These are phyloP conservation scores for Kokia cookei DNA, from an alignment of 441 rosid species.

Conservation along the genomic window DNA sequence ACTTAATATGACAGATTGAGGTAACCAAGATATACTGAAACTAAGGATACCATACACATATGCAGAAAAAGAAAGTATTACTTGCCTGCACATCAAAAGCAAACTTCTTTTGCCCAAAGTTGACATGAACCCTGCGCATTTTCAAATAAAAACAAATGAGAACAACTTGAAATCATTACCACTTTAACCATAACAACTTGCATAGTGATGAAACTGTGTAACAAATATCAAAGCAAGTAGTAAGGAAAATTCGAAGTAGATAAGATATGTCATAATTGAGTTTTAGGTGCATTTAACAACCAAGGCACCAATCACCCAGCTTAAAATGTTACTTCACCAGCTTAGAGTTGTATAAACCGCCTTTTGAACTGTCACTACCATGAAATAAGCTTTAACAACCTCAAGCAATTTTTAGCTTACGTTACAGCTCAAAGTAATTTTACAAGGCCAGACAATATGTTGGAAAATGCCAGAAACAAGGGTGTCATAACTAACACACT, in stretches of 20 bases:
- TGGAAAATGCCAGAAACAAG: not conserved
- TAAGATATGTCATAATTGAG: not conserved
- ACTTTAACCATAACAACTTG: not conserved
- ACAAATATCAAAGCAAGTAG: not conserved
- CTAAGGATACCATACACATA: not conserved
- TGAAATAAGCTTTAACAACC: not conserved
- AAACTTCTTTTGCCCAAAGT: constrained; percentile 78
- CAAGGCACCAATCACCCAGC: not conserved
- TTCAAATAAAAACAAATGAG: constrained; percentile 5
- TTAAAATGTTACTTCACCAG: not conserved
- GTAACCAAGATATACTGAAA: not conserved
- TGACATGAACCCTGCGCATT: constrained; percentile 69
- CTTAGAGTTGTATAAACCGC: not conserved
- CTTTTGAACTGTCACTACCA: not conserved
- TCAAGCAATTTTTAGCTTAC: not conserved
- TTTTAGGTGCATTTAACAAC: not conserved
- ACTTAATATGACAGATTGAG: not conserved
- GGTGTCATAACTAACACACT: not conserved
- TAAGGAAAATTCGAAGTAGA: not conserved
- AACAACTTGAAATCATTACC: not conserved
- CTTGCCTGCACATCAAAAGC: constrained; percentile 79
- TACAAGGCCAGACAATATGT: not conserved
- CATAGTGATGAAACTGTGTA: not conserved
- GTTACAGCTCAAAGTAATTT: not conserved
- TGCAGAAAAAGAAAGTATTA: not conserved